Evolutionary conservation across 805 yeast species (phyloP), one percentile per base, ranked within the genome.

Genomic region (Candida loeiensis): DNA sequence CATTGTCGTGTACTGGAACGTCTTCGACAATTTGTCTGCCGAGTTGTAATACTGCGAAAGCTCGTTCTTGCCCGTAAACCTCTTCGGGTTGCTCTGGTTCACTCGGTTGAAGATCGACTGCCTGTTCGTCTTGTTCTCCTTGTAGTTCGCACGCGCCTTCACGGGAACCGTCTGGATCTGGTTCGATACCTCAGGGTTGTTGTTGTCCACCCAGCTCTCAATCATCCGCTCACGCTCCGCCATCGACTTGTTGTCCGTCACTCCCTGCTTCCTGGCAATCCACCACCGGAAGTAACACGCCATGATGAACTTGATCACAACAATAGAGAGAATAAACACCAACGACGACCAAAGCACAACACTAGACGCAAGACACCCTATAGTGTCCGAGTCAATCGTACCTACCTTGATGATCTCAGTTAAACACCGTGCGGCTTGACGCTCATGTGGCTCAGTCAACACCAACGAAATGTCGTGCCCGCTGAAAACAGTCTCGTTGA

Each of bases 231-330:
- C 77, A 51, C 90, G 79, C 45, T 74, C 71, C 16, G 69, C 72
- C 82, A 83, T 74, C 30, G 76, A 71, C 53, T 77, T 79, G 46
- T 74, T 70, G 44, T 79, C 76, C 45, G 74, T 76, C 2, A 93
- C 93, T 45, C 98, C 98, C 64, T 89, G 96, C 25, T 63, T 71
- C 31, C 79, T 47, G 35, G 69, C 74, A 14, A 91, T 64, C 43
- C 79, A 63, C 95, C 96, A 91, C 51, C 84, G 80, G 71, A 83
- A 93, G 58, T 89, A 87, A 56, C 91, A 82, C 0, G 99, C 97
- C 59, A 91, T 70, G 11, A 84, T 41, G 53, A 93, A 93, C 63
- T 90, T 90, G 31, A 71, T 71, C 38, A 81, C 55, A 17, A 89
- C 95, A 39, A 93, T 77, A 2, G 95, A 75, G 43, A 93, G 69